These are phyloP conservation scores for Malassezia pachydermatis DNA, from an alignment of 1,284 basidiomycete genomes.

Conservation along the genomic window DNA sequence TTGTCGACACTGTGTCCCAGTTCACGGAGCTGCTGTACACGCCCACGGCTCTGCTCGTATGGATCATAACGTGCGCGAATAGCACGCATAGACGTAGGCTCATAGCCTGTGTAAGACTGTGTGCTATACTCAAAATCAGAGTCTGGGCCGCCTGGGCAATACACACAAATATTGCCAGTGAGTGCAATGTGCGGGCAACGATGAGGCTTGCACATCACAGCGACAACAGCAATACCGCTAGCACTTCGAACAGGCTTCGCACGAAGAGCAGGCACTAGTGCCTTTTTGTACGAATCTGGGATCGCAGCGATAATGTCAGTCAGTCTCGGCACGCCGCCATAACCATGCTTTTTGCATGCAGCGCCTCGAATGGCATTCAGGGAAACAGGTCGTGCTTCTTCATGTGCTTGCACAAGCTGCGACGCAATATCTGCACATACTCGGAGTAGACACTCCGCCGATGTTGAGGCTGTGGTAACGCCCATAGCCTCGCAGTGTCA, in stretches of 20 bases:
- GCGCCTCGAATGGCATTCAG: constrained; percentile 77
- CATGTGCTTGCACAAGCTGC: constrained; percentile 81
- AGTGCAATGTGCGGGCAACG: constrained; percentile 98
- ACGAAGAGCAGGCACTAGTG: constrained; percentile 75
- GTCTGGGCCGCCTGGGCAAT: constrained; percentile 97
- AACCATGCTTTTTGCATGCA: constrained; percentile 79
- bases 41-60: constrained; percentile 89
- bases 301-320: constrained; percentile 98
- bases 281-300: constrained; percentile 90
- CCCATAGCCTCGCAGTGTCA: constrained; percentile 4
- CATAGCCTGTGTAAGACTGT: constrained; percentile 88
- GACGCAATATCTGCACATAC: constrained; percentile 90
- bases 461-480: constrained; percentile 45
- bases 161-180: constrained; percentile 99
- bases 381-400: constrained; percentile 58
- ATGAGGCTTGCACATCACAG: constrained; percentile 99
- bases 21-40: constrained; percentile 87
- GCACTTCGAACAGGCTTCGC: constrained; percentile 96
- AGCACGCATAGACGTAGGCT: constrained; percentile 92
- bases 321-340: constrained; percentile 75
- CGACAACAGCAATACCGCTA: constrained; percentile 94
- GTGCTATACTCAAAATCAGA: constrained; percentile 99
- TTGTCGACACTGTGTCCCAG: constrained; percentile 96
- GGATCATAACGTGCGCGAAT: constrained; percentile 97
- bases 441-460: constrained; percentile 78